A percentile compares a stretch with the other conserved stretches of the same genome.
Evolutionary conservation across 2,329 filamentous ascomycete species (phyloP).

Genomic region (Aureobasidium zeae): DNA sequence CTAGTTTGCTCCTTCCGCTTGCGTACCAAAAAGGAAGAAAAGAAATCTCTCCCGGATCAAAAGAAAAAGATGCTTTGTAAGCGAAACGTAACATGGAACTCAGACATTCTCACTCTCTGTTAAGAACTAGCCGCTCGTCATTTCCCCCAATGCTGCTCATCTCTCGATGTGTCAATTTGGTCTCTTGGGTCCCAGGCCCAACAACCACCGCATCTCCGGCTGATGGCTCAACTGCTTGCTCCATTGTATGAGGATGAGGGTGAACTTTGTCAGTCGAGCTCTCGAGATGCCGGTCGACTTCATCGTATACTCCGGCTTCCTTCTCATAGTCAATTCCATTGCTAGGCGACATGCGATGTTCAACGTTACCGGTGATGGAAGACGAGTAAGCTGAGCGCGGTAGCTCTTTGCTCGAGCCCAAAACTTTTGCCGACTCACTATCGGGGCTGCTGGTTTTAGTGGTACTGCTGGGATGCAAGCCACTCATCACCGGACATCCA

Average conservation of each 20-base stretch:
- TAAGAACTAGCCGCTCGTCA: constrained; percentile 30
- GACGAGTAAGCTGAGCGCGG: constrained; percentile 21
- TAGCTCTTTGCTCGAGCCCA: background rate
- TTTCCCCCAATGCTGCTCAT: constrained; percentile 27
- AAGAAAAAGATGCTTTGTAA: too few species aligned
- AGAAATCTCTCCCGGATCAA: too few species aligned
- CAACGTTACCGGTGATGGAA: constrained; percentile 19
- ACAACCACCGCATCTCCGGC: constrained; percentile 31
- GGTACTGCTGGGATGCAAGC: background rate
- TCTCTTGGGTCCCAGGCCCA: constrained; percentile 26
- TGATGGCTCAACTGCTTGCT: constrained; percentile 25
- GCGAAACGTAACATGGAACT: too few species aligned
- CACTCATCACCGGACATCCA: constrained; percentile 9
- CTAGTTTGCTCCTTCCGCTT: too few species aligned
- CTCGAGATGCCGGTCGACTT: constrained; percentile 27
- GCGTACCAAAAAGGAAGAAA: too few species aligned
- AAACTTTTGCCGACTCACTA: constrained; percentile 4
- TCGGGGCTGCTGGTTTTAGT: constrained; percentile 5
- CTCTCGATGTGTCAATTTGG: constrained; percentile 29
- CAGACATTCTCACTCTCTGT: constrained; percentile 16
- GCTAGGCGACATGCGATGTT: constrained; percentile 14
- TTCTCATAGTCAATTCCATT: constrained; percentile 21
- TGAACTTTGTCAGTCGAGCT: constrained; percentile 25
- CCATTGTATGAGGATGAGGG: constrained; percentile 28
- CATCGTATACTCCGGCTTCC: constrained; percentile 21